phyloP scores from a whole-genome alignment of 2,329 filamentous ascomycete genomes.

The Fusarium irregulare region DNA sequence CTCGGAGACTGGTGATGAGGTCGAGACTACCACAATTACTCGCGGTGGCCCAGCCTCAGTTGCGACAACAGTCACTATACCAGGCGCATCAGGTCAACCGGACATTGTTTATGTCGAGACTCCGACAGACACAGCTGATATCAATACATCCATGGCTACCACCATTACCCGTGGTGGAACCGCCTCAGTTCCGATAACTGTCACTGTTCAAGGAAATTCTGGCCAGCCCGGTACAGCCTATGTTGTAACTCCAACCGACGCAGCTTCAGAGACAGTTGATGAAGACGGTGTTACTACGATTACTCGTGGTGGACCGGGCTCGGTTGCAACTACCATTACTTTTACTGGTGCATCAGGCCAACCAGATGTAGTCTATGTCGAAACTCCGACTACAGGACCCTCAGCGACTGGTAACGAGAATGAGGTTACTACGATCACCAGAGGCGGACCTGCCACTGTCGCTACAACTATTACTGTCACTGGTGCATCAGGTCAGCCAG shows the following conservation, averaged over 20 bases:
- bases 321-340: not conserved
- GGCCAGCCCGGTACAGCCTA: not conserved
- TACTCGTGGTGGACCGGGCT: not conserved
- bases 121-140: not conserved
- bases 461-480: too few relatives aligned
- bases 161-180: not conserved
- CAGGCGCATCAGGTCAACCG: not conserved
- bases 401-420: too few relatives aligned
- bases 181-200: not conserved
- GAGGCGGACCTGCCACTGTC: too few relatives aligned
- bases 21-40: not conserved
- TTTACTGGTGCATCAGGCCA: not conserved
- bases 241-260: not conserved
- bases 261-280: not conserved
- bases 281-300: not conserved
- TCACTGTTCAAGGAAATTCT: not conserved
- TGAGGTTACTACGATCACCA: too few relatives aligned
- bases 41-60: not conserved
- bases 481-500: not conserved
- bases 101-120: constrained; percentile 10
- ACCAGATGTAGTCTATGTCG: too few relatives aligned
- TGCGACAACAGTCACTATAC: not conserved
- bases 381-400: too few relatives aligned
- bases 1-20: too few relatives aligned
- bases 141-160: not conserved